phyloP scores from a whole-genome alignment of 306 rosid genomes.

The Rosa lucieae region DNA sequence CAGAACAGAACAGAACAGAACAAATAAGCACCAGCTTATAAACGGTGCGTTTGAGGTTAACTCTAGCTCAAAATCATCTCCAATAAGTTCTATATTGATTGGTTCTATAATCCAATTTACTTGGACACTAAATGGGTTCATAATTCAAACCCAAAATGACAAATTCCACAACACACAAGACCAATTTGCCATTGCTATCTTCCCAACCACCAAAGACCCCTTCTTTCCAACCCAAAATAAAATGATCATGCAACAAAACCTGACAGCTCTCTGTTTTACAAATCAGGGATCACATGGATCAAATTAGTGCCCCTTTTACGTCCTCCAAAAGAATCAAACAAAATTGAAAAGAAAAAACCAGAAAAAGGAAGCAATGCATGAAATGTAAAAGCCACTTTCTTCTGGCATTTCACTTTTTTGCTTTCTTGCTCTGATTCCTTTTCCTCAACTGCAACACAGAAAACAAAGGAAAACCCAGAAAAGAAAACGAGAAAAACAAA shows the following conservation, averaged over 20 bases:
- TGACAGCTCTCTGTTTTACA: not conserved
- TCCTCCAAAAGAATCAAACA: not conserved
- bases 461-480: not conserved
- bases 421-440: not conserved
- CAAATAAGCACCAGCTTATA: not conserved
- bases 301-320: not conserved
- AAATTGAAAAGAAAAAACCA: not conserved
- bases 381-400: not conserved
- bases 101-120: not conserved
- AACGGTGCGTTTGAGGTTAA: slow-evolving; percentile 1
- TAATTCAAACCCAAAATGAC: not conserved
- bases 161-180: not conserved
- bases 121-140: not conserved
- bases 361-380: not conserved
- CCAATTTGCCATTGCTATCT: not conserved
- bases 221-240: not conserved
- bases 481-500: not conserved
- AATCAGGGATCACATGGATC: not conserved
- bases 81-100: not conserved
- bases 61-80: not conserved
- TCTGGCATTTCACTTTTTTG: not conserved
- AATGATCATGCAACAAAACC: not conserved
- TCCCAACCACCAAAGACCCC: not conserved
- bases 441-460: slow-evolving; percentile 6
- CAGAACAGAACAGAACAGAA: not conserved